Evolutionary conservation across 2,329 filamentous ascomycete genomes (phyloP).

Genomic region (Cladosporium sp.): DNA sequence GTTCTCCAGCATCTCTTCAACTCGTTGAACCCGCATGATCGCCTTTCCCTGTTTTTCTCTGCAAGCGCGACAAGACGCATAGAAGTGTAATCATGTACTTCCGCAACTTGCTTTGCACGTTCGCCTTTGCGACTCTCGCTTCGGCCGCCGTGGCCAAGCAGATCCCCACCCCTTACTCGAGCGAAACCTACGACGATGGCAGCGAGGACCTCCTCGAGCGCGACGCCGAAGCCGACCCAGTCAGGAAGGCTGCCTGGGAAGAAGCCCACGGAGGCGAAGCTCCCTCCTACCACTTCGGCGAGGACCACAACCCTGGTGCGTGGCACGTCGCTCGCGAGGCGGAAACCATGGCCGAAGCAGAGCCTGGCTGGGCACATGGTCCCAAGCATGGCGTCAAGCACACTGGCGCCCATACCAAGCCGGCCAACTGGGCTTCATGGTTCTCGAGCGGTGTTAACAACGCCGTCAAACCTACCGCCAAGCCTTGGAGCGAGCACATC

Average conservation of each 20-base stretch:
- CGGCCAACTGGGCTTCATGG: background rate
- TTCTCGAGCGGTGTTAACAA: background rate
- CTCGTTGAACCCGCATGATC: background rate
- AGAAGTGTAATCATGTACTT: slow-evolving; percentile 1
- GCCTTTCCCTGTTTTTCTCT: too few species aligned
- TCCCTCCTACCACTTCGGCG: slow-evolving; percentile 10
- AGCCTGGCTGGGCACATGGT: background rate
- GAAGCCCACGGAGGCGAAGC: slow-evolving; percentile 15
- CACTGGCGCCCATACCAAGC: too few species aligned
- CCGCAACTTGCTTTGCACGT: slow-evolving; percentile 10
- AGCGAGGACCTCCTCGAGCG: background rate
- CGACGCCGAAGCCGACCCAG: slow-evolving; percentile 12
- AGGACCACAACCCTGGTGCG: slow-evolving; percentile 9
- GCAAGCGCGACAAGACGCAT: background rate
- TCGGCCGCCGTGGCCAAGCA: slow-evolving; percentile 12
- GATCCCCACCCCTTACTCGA: slow-evolving; percentile 7
- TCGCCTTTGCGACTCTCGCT: slow-evolving; percentile 11
- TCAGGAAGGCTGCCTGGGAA: slow-evolving; percentile 11
- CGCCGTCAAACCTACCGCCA: background rate
- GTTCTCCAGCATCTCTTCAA: background rate
- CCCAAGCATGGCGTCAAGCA: background rate
- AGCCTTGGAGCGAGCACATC: background rate
- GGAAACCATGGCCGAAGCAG: background rate
- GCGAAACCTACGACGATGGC: background rate
- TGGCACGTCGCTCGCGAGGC: slow-evolving; percentile 10